Evolutionary conservation across 306 rosid genomes (phyloP).

Genomic region (Fragaria ananassa): DNA sequence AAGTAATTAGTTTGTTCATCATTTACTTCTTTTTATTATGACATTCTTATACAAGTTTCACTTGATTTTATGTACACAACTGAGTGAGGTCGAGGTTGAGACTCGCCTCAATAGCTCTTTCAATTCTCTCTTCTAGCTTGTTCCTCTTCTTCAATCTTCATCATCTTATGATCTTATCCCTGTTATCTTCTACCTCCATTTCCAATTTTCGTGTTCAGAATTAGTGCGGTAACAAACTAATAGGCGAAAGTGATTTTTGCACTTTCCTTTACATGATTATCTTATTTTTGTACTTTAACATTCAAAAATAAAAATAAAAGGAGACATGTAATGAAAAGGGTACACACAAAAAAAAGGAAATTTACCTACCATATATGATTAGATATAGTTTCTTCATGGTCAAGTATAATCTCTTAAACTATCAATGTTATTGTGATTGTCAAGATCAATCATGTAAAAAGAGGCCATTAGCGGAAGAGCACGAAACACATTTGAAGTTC

Average conservation of each 20-base stretch:
- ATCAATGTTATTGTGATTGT: neutral
- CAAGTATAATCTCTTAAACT: neutral
- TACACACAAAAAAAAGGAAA: neutral
- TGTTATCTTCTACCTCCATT: neutral
- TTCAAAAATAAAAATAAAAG: neutral
- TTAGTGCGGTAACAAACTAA: neutral
- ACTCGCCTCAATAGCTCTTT: neutral
- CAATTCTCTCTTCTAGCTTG: neutral
- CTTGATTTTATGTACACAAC: constrained; percentile 1
- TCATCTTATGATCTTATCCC: no score
- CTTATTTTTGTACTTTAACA: no score
- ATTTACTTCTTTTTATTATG: neutral
- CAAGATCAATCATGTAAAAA: neutral
- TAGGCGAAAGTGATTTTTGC: neutral
- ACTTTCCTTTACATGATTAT: neutral
- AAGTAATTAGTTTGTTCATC: constrained; percentile 28
- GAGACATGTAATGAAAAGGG: neutral
- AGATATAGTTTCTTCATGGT: neutral
- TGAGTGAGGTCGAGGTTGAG: neutral
- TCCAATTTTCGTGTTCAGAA: neutral
- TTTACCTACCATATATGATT: neutral
- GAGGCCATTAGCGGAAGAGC: neutral
- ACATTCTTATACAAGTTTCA: neutral
- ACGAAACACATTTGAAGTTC: neutral
- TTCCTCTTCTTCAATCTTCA: neutral